A percentile compares a stretch with the other conserved stretches of the same genome.
Conservation (phyloP, 768 basidiomycete species). For the Phylloporus scabripes region DNA sequence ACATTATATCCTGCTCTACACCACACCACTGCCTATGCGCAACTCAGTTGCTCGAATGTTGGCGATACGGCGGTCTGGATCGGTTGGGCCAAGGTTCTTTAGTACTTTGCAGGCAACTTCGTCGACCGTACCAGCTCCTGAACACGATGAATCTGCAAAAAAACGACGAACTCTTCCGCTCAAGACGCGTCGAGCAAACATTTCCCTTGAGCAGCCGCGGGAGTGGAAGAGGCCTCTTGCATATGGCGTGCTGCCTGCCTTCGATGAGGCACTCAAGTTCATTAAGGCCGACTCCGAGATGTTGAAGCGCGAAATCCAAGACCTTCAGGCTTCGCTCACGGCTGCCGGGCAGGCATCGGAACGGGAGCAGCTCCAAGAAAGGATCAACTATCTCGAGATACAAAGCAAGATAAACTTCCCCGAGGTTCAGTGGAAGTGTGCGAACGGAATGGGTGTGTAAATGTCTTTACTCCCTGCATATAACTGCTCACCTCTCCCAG, state of each 20-base stretch:
- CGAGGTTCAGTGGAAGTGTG: constrained; percentile 69
- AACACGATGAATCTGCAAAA: not conserved
- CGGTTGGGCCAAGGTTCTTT: not conserved
- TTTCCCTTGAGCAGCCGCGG: constrained; percentile 47
- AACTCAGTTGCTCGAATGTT: constrained; percentile 13
- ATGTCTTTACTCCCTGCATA: not conserved
- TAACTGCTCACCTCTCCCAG: constrained; percentile 29
- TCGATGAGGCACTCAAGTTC: constrained; percentile 77
- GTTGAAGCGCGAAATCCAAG: constrained; percentile 34
- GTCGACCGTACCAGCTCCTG: not conserved
- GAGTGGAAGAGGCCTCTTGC: constrained; percentile 63
- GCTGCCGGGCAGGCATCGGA: constrained; percentile 22
- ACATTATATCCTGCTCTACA: too few relatives aligned
- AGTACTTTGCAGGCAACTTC: constrained; percentile 9
- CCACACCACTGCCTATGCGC: too few relatives aligned
- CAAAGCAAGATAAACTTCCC: constrained; percentile 86
- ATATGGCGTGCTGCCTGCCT: constrained; percentile 63
- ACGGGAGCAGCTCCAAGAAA: constrained; percentile 38
- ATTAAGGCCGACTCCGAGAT: constrained; percentile 56
- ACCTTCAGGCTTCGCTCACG: constrained; percentile 17
- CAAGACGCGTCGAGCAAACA: constrained; percentile 43
- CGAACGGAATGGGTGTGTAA: constrained; percentile 72
- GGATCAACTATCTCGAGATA: constrained; percentile 59
- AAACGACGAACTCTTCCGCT: constrained; percentile 12
- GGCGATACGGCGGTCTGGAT: constrained; percentile 3